These are phyloP conservation scores for Penicillium argentinense DNA, from an alignment of 495 filamentous ascomycete species.

Conservation along the genomic window DNA sequence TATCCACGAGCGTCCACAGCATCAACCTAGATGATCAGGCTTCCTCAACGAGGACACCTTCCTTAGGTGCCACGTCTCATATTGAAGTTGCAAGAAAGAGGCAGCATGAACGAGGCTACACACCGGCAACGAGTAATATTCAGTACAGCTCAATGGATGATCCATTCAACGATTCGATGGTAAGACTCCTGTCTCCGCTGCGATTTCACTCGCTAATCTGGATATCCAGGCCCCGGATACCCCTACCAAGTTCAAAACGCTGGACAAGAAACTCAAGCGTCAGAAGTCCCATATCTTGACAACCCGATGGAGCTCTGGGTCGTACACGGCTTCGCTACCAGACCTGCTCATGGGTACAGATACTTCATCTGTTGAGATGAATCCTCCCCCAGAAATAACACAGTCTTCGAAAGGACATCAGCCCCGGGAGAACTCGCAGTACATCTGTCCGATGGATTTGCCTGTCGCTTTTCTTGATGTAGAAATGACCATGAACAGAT, in stretches of 20 bases:
- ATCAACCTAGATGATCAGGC: slow-evolving; percentile 9
- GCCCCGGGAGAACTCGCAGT: background rate
- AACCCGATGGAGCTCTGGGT: slow-evolving; percentile 28
- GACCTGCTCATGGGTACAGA: background rate
- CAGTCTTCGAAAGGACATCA: background rate
- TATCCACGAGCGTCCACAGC: slow-evolving; percentile 9
- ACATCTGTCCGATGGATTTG: slow-evolving; percentile 16
- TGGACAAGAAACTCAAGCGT: background rate
- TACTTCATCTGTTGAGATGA: background rate
- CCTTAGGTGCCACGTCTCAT: slow-evolving; percentile 20
- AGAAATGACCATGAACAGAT: slow-evolving; percentile 7
- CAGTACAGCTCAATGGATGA: slow-evolving; percentile 9
- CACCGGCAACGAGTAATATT: background rate
- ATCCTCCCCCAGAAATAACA: background rate
- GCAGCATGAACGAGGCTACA: background rate
- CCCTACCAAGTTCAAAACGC: background rate
- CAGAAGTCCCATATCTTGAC: slow-evolving; percentile 1
- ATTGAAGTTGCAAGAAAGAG: slow-evolving; percentile 23
- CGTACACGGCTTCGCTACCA: slow-evolving; percentile 9
- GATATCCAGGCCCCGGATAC: background rate
- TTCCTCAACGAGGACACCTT: slow-evolving; percentile 29
- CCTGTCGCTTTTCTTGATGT: slow-evolving; percentile 24
- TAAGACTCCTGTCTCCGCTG: background rate
- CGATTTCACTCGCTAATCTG: background rate
- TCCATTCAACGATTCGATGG: slow-evolving; percentile 21